phyloP scores from a whole-genome alignment of 768 basidiomycete genomes.

The Pholiota conissans region DNA sequence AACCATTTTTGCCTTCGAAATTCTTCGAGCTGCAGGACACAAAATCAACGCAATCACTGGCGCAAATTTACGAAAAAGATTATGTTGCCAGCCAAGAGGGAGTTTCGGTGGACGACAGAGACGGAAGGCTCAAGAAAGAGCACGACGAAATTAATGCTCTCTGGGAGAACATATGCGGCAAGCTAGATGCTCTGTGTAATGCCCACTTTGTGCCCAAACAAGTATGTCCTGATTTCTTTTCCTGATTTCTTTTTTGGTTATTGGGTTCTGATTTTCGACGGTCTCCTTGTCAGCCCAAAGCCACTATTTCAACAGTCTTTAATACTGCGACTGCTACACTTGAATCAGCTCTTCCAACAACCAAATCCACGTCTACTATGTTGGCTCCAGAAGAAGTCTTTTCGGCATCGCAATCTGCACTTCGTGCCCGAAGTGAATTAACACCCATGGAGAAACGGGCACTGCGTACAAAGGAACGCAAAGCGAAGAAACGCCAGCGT shows the following conservation, averaged over 20 bases:
- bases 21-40: conserved; percentile 88
- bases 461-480: conserved; percentile 65
- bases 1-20: conserved; percentile 88
- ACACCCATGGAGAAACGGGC: conserved; percentile 83
- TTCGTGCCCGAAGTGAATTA: conserved; percentile 74
- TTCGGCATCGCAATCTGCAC: conserved; percentile 52
- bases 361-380: conserved; percentile 71
- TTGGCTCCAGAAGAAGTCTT: conserved; percentile 95
- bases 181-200: conserved; percentile 92
- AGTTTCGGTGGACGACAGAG: conserved; percentile 67
- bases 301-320: conserved; percentile 78
- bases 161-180: conserved; percentile 85
- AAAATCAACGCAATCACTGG: conserved; percentile 85
- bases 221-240: conserved; percentile 43
- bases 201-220: conserved; percentile 94
- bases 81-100: conserved; percentile 72
- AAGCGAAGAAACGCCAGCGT: conserved; percentile 67
- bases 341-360: conserved; percentile 90
- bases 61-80: conserved; percentile 95
- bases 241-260: conserved; percentile 23
- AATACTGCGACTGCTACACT: conserved; percentile 81
- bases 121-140: conserved; percentile 85
- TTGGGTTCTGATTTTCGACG: not conserved
- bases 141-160: conserved; percentile 81
- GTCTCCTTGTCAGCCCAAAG: conserved; percentile 76